Evolutionary conservation across 2,329 filamentous ascomycete species (phyloP).

Genomic region (Trichoderma endophyticum): DNA sequence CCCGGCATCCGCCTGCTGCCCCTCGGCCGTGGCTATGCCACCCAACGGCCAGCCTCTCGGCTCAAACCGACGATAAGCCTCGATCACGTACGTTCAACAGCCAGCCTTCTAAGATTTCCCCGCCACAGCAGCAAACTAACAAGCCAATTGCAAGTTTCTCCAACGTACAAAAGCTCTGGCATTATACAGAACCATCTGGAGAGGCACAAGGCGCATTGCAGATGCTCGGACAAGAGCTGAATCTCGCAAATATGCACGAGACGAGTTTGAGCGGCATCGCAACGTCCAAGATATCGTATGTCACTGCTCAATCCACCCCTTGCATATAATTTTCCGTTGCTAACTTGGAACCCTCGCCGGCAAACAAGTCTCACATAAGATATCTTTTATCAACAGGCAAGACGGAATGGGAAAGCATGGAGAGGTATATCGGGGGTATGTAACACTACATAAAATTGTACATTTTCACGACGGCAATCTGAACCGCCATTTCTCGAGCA

Average conservation of each 20-base stretch:
- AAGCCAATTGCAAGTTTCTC: conserved; percentile 47
- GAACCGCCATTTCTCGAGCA: neutral
- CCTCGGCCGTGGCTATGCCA: conserved; percentile 36
- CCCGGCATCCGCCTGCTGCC: conserved; percentile 27
- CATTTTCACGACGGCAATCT: conserved; percentile 20
- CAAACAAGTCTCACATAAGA: conserved; percentile 52
- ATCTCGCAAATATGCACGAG: conserved; percentile 53
- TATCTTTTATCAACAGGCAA: conserved; percentile 64
- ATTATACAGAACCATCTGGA: conserved; percentile 57
- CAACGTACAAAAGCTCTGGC: conserved; percentile 53
- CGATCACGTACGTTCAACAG: conserved; percentile 48
- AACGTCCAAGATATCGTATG: conserved; percentile 55
- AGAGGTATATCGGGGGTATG: conserved; percentile 41
- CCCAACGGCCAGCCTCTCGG: conserved; percentile 28
- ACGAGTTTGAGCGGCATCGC: conserved; percentile 60
- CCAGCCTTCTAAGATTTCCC: neutral
- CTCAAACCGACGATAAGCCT: conserved; percentile 47
- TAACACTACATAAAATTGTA: conserved; percentile 30
- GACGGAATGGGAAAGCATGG: conserved; percentile 63
- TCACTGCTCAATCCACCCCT: conserved; percentile 11
- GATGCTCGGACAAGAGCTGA: conserved; percentile 53
- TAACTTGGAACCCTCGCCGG: neutral
- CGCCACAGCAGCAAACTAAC: neutral
- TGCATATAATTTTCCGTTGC: neutral
- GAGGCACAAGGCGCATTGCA: conserved; percentile 50